Conservation (phyloP, 2,329 filamentous ascomycete genomes). For the Colletotrichum tamarilloi region DNA sequence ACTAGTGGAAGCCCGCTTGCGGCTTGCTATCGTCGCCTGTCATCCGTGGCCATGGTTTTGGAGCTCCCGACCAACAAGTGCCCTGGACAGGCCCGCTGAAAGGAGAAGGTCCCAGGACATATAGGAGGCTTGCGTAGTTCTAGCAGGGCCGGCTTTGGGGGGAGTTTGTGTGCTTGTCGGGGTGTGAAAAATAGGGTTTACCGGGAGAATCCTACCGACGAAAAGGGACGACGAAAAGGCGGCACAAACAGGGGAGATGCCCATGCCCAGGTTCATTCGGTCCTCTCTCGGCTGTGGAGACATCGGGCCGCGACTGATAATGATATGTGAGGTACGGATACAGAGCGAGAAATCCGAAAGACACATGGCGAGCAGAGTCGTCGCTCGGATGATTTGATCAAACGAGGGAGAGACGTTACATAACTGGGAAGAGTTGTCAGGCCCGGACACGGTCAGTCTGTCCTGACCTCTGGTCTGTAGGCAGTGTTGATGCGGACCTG, state of each 20-base stretch:
- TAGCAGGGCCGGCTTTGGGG: background rate
- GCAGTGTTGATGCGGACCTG: background rate
- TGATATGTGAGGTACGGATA: background rate
- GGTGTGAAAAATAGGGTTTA: constrained; percentile 28
- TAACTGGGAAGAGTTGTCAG: background rate
- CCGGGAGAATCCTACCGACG: constrained; percentile 18
- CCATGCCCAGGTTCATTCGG: constrained; percentile 8
- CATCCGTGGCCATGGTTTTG: constrained; percentile 17
- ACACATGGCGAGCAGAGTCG: background rate
- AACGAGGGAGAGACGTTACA: background rate
- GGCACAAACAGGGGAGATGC: constrained; percentile 4
- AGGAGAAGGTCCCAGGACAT: background rate
- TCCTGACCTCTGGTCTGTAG: no score
- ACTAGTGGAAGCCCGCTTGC: background rate
- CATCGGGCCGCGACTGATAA: constrained; percentile 17
- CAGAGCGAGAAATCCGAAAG: background rate
- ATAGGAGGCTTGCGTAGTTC: background rate
- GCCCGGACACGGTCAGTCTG: background rate
- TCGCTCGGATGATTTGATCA: background rate
- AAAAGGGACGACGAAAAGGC: constrained; percentile 2
- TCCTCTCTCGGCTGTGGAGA: constrained; percentile 27
- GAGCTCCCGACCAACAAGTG: constrained; percentile 7
- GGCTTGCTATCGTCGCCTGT: background rate
- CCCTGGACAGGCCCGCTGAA: background rate
- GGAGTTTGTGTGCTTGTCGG: constrained; percentile 14